A percentile compares a stretch with the other conserved stretches of the same genome.
phyloP scores from a whole-genome alignment of 805 yeast species.

The Saccharomycopsis microspora region DNA sequence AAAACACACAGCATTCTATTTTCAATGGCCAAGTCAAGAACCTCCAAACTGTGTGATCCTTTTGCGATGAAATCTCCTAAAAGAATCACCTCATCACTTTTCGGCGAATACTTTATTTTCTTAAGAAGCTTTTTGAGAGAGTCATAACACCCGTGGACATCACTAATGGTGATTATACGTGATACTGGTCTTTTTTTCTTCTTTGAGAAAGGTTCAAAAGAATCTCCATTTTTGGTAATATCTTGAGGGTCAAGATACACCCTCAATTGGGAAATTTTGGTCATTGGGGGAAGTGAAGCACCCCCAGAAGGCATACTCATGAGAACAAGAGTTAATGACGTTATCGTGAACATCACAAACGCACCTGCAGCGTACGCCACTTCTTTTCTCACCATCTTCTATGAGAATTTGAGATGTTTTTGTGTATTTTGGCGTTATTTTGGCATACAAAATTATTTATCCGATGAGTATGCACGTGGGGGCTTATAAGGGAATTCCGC shows the following conservation, averaged over 20 bases:
- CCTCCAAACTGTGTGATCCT: conserved; percentile 66
- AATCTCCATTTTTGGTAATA: background rate
- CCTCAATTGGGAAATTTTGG: background rate
- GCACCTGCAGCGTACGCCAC: too few species aligned
- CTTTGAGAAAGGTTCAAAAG: background rate
- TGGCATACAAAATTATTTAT: too few species aligned
- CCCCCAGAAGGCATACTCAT: background rate
- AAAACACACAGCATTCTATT: conserved; percentile 59
- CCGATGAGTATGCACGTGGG: too few species aligned
- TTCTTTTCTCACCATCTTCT: too few species aligned
- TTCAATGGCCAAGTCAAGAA: conserved; percentile 52
- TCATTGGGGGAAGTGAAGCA: background rate
- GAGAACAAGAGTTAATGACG: background rate
- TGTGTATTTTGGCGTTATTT: too few species aligned
- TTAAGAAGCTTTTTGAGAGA: conserved; percentile 43
- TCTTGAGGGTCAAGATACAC: conserved; percentile 3
- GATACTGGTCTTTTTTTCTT: conserved; percentile 11
- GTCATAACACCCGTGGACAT: conserved; percentile 70
- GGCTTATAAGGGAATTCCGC: too few species aligned
- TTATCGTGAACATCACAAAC: too few species aligned
- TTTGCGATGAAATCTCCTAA: conserved; percentile 75
- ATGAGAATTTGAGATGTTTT: too few species aligned
- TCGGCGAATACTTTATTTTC: conserved; percentile 33
- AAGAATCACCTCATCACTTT: conserved; percentile 49
- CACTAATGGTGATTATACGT: conserved; percentile 68